Percentiles rank a stretch among this genome's conserved stretches.
Evolutionary conservation across 148 eudicot genomes (phyloP).

Genomic region (Gaultheria prostrata): DNA sequence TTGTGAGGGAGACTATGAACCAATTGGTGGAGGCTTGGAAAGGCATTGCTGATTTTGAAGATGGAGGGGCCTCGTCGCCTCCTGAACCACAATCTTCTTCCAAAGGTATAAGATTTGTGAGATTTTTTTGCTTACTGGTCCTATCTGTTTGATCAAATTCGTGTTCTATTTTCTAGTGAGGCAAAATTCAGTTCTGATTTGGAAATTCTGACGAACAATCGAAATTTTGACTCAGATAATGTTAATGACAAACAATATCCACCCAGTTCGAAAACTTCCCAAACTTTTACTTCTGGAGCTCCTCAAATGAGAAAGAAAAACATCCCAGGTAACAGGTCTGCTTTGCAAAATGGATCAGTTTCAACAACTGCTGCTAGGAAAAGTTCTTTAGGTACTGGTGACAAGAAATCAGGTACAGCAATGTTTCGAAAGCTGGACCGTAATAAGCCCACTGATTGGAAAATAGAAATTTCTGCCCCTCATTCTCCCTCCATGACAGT

Average conservation of each 20-base stretch:
- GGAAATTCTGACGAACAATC: neutral
- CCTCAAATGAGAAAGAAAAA: slow-evolving; percentile 41
- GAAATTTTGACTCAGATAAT: slow-evolving; percentile 38
- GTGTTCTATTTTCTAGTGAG: neutral
- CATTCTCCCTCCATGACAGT: slow-evolving; percentile 31
- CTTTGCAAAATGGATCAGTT: slow-evolving; percentile 40
- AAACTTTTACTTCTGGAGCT: slow-evolving; percentile 35
- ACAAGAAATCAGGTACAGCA: slow-evolving; percentile 49
- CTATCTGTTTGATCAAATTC: slow-evolving; percentile 8
- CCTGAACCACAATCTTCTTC: slow-evolving; percentile 54
- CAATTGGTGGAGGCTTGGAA: slow-evolving; percentile 79
- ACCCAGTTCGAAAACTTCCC: slow-evolving; percentile 37
- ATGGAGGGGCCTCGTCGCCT: slow-evolving; percentile 48
- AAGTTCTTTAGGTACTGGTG: slow-evolving; percentile 36
- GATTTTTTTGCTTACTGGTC: neutral
- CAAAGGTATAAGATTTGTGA: slow-evolving; percentile 48
- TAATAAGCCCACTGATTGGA: slow-evolving; percentile 47
- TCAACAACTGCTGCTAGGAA: slow-evolving; percentile 50
- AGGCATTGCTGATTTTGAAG: slow-evolving; percentile 71
- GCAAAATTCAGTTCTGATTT: neutral
- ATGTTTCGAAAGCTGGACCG: slow-evolving; percentile 57
- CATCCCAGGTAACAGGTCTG: slow-evolving; percentile 29
- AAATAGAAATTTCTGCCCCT: slow-evolving; percentile 31
- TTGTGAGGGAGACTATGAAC: slow-evolving; percentile 79
- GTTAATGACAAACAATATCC: slow-evolving; percentile 54